These are phyloP conservation scores for Cladosporium sp. DNA, from an alignment of 2,329 filamentous ascomycete species.

Conservation along the genomic window DNA sequence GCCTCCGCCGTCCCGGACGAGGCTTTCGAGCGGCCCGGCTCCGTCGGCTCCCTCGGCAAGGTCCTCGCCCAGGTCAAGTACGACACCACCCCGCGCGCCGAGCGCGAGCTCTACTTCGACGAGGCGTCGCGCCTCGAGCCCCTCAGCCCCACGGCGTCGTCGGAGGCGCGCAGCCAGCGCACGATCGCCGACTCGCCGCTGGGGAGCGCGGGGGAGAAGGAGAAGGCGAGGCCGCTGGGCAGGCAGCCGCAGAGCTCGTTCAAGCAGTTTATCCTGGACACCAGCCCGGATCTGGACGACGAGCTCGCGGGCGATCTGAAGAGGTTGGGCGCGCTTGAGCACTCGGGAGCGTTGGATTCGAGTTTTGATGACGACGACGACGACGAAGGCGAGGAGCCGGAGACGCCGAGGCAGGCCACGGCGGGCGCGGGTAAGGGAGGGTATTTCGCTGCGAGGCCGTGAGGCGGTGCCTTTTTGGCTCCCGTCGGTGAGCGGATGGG, in stretches of 20 bases:
- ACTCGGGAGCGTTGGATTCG: not conserved
- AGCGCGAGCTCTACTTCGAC: conserved; percentile 34
- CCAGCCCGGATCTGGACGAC: not conserved
- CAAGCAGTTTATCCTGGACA: conserved; percentile 7
- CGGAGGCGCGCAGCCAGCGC: not conserved
- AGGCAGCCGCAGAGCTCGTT: not conserved
- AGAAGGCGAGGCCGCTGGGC: not conserved
- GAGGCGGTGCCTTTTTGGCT: no score
- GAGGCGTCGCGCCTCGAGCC: not conserved
- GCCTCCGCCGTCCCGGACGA: conserved; percentile 42
- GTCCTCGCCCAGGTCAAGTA: conserved; percentile 39
- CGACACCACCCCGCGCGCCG: conserved; percentile 39
- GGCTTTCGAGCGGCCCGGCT: conserved; percentile 39
- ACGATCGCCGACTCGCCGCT: no score
- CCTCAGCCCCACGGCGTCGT: not conserved
- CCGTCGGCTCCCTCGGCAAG: conserved; percentile 35
- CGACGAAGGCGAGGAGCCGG: not conserved
- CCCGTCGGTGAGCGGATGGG: no score
- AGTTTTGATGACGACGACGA: not conserved
- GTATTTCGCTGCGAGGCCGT: no score
- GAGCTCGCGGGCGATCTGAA: conserved; percentile 2
- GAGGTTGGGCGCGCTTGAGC: not conserved
- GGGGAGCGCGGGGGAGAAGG: no score
- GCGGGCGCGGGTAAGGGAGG: not conserved
- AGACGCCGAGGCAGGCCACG: conserved; percentile 5